These are phyloP conservation scores for Blastomyces silverae DNA, from an alignment of 2,329 filamentous ascomycete species.

Conservation along the genomic window DNA sequence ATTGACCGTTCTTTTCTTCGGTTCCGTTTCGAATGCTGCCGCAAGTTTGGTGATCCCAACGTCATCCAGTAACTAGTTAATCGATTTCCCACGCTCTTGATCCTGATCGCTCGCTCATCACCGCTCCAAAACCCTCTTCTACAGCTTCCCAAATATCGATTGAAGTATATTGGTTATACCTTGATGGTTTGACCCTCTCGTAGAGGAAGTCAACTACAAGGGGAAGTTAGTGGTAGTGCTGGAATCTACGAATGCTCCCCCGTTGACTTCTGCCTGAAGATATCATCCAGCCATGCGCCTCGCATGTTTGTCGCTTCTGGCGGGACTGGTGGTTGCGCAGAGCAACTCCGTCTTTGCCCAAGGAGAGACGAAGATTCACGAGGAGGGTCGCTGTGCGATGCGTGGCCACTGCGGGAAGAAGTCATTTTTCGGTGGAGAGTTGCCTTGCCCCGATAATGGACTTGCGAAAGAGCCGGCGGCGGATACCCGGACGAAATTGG, in stretches of 20 bases:
- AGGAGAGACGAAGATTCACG: constrained; percentile 55
- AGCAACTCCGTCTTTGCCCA: constrained; percentile 14
- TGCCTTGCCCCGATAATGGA: constrained; percentile 90
- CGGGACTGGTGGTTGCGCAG: constrained; percentile 15
- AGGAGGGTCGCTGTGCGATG: constrained; percentile 82
- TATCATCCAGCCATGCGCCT: constrained; percentile 10
- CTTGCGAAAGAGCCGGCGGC: constrained; percentile 67
- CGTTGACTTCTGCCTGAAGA: background rate
- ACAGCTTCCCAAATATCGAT: background rate
- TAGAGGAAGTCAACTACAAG: background rate
- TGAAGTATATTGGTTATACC: background rate
- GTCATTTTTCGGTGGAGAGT: constrained; percentile 77
- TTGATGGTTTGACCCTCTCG: background rate
- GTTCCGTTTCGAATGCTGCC: background rate
- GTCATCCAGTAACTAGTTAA: background rate
- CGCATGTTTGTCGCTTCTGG: constrained; percentile 14
- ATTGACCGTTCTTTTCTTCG: background rate
- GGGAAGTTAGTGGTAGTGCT: background rate
- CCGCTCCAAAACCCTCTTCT: background rate
- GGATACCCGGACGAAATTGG: constrained; percentile 66
- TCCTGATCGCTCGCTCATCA: background rate
- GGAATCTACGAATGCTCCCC: background rate
- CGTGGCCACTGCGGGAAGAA: constrained; percentile 87
- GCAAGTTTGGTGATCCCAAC: background rate
- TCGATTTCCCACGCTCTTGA: background rate